phyloP scores from a whole-genome alignment of 768 basidiomycete genomes.

The Mycena amicta region DNA sequence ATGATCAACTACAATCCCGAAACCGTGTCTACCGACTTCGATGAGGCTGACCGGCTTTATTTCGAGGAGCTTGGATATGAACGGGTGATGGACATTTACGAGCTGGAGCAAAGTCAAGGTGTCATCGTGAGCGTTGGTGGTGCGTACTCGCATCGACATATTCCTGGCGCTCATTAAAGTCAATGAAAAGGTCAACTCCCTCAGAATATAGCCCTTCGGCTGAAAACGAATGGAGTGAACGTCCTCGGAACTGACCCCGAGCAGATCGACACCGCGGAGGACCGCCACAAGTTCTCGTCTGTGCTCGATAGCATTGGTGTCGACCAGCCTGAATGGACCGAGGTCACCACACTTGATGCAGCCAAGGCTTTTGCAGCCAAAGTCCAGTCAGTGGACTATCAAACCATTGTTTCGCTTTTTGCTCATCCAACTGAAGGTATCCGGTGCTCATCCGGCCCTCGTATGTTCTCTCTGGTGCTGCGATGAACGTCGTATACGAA shows the following conservation, averaged over 20 bases:
- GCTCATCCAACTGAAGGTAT: constrained; percentile 55
- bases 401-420: not conserved
- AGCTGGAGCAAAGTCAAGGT: constrained; percentile 89
- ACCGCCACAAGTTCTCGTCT: constrained; percentile 98
- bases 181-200: constrained; percentile 80
- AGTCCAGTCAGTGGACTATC: constrained; percentile 61
- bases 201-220: constrained; percentile 95
- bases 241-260: constrained; percentile 96
- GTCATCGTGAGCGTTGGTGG: constrained; percentile 97
- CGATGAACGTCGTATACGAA: constrained; percentile 98
- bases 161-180: constrained; percentile 6
- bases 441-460: constrained; percentile 98
- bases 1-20: constrained; percentile 99
- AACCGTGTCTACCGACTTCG: constrained; percentile 98
- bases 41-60: constrained; percentile 98
- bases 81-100: constrained; percentile 99
- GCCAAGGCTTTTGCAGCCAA: constrained; percentile 89
- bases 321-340: constrained; percentile 96
- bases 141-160: constrained; percentile 37
- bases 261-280: constrained; percentile 95
- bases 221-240: constrained; percentile 88
- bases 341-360: constrained; percentile 83
- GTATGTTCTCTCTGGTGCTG: constrained; percentile 97
- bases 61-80: constrained; percentile 98
- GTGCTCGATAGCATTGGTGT: constrained; percentile 93